Evolutionary conservation across 2,329 filamentous ascomycete genomes (phyloP).

Genomic region (Alternaria brassicae): DNA sequence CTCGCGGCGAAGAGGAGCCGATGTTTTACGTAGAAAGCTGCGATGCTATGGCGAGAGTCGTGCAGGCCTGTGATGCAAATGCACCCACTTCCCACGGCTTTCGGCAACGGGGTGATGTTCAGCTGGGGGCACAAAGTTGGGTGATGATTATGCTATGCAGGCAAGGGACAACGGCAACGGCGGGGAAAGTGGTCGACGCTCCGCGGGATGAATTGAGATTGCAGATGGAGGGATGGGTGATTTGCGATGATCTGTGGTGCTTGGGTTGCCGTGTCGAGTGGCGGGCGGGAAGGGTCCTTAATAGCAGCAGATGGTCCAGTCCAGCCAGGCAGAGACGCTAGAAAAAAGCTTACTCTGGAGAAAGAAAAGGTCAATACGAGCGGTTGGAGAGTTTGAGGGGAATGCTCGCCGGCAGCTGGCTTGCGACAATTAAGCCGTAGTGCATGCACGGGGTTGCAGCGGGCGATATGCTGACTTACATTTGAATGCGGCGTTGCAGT

Average conservation of each 20-base stretch:
- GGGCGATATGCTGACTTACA: constrained; percentile 33
- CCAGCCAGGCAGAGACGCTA: constrained; percentile 27
- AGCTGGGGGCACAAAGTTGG: constrained; percentile 13
- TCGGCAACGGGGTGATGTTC: constrained; percentile 35
- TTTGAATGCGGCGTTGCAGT: constrained; percentile 10
- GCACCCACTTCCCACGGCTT: constrained; percentile 35
- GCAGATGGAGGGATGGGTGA: constrained; percentile 1
- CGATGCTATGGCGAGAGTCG: constrained; percentile 14
- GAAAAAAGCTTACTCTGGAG: constrained; percentile 33
- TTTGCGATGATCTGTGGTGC: neutral
- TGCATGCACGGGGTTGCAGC: constrained; percentile 27
- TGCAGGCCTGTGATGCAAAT: constrained; percentile 28
- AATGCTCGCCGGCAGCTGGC: constrained; percentile 22
- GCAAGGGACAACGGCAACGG: constrained; percentile 3
- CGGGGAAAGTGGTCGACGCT: neutral
- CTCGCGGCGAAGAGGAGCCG: constrained; percentile 11
- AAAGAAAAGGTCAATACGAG: constrained; percentile 33
- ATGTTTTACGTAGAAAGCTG: constrained; percentile 30
- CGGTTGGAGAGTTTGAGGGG: constrained; percentile 16
- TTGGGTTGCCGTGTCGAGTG: neutral
- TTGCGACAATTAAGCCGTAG: constrained; percentile 31
- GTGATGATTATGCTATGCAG: constrained; percentile 25
- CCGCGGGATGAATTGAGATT: neutral
- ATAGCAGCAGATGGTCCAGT: constrained; percentile 15
- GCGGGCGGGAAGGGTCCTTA: constrained; percentile 23